Evolutionary conservation across 768 basidiomycete species (phyloP), one percentile per base, ranked within the genome.

Genomic region (Gloeopeniophorella convolvens): DNA sequence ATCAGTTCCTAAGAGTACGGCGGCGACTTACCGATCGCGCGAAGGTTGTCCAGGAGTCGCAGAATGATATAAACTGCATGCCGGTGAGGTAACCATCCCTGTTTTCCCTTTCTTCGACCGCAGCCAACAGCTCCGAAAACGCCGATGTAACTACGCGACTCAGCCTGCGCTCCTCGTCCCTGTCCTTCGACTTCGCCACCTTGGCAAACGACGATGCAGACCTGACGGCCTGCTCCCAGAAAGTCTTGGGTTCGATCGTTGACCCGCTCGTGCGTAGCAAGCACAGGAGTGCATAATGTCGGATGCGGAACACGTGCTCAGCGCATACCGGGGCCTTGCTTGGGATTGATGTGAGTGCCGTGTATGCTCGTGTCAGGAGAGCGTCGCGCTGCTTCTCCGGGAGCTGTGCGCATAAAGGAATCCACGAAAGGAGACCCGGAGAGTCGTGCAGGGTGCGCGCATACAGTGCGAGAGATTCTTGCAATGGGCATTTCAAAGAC

Each of bases 201-300:
- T 20, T 39, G 15, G 73, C 66, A 45, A 74, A 76, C n/a, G 71
- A 63, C 12, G 62, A 69, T 18, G 71, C 70, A 60, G 71, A 77
- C 55, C 76, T 80, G 49, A 70, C 70, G 23, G 63, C 71, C 59
- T 89, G 88, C 40, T 83, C 80, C 87, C 87, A 88, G 62, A 89
- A 83, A 0, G 72, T 74, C 40, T 68, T 68, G 3, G 80, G 65
- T 40, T 77, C 72, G 23, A 74, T 55, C 31, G 75, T 70, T 26
- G 77, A 70, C 21, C 71, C 61, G 9, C 73, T 71, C 5, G 80
- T 52, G 72, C 63, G 62, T 65, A 82, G 49, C 58, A 76, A 54
- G 72, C 66, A 60, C 62, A 77, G 64, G 68, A 83, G 63, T 4
- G 65, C 65, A 62, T 74, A 64, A 63, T 70, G 48, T 37, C 75